Evolutionary conservation across 1,139 yeast genomes (phyloP), one percentile per base, ranked within the genome.

Genomic region (Kurtzmaniella natalensis): DNA sequence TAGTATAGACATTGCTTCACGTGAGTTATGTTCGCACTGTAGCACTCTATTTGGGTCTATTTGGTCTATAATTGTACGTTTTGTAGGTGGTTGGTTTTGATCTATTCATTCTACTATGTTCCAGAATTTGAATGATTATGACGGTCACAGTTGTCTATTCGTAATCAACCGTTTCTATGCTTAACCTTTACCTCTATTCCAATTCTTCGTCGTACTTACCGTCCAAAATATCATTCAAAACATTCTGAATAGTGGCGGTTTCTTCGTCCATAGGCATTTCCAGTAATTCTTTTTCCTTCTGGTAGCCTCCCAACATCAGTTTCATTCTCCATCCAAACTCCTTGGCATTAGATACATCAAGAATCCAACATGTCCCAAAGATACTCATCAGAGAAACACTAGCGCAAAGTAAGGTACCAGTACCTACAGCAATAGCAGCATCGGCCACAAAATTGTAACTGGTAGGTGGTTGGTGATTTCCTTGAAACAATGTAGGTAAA

Each of bases 391-490:
- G 28, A 30, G 42, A 28, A 43, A 44, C 32, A 37, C 39, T 23
- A 23, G 41, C 9, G 32, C 44, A 17, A 50, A 51, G 32, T 45
- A 48, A 16, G 45, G 43, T 76, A 0, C 95, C 94, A 26, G 86
- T 80, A 0, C 84, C 78, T 4, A 89, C 88, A 0, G 96, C 97
- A 24, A 79, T 79, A 19, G 87, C 78, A 2, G 96, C 96, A 56
- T 89, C 96, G 33, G 78, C 73, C 40, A 86, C 78, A 55, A 83
- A 78, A 33, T 83, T 82, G 53, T 82, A 84, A 31, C 81, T 72
- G 3, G 63, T 47, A 2, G 96, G 96, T 1, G 94, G 94, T 31
- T 78, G 72, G 50, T 88, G 92, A 57, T 89, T 89, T 10, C 92
- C 88, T 48, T 86, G 88, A 56, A 86, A 89, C 47, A 80, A 68